phyloP scores from a whole-genome alignment of 306 rosid species.

The Prunus mume region DNA sequence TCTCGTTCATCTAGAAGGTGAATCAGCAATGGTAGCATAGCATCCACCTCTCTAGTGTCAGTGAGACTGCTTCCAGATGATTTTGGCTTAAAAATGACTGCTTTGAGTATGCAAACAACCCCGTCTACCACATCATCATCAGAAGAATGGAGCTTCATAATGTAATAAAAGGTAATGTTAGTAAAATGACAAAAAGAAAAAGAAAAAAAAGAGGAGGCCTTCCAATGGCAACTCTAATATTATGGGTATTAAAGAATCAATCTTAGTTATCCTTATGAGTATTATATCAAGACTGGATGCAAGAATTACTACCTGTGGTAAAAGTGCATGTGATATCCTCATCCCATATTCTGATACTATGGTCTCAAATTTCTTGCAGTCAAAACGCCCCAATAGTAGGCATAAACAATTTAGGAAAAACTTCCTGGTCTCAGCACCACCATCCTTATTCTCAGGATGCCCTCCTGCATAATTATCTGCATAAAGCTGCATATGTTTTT shows the following conservation, averaged over 20 bases:
- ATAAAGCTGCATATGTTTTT: constrained; percentile 51
- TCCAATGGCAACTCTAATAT: not conserved
- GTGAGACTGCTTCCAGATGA: constrained; percentile 45
- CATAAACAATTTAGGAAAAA: constrained; percentile 86
- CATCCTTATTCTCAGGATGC: constrained; percentile 52
- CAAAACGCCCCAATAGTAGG: constrained; percentile 80
- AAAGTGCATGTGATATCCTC: constrained; percentile 59
- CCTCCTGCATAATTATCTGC: constrained; percentile 58
- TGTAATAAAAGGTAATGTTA: constrained; percentile 11
- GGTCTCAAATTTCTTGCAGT: constrained; percentile 58
- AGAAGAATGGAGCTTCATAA: constrained; percentile 64
- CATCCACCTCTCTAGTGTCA: constrained; percentile 47
- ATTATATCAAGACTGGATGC: not conserved
- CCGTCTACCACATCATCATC: constrained; percentile 66
- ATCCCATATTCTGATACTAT: constrained; percentile 58
- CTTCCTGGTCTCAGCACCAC: constrained; percentile 66
- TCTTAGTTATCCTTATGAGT: no score
- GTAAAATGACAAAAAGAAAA: not conserved
- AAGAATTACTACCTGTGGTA: constrained; percentile 61
- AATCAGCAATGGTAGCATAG: constrained; percentile 59
- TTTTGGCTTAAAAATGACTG: constrained; percentile 59
- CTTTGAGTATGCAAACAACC: constrained; percentile 70
- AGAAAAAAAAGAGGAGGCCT: not conserved
- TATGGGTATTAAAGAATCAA: not conserved
- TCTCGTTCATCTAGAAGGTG: constrained; percentile 82